Evolutionary conservation across 2,329 filamentous ascomycete species (phyloP).

Genomic region (Chaetomiaceae sp.): DNA sequence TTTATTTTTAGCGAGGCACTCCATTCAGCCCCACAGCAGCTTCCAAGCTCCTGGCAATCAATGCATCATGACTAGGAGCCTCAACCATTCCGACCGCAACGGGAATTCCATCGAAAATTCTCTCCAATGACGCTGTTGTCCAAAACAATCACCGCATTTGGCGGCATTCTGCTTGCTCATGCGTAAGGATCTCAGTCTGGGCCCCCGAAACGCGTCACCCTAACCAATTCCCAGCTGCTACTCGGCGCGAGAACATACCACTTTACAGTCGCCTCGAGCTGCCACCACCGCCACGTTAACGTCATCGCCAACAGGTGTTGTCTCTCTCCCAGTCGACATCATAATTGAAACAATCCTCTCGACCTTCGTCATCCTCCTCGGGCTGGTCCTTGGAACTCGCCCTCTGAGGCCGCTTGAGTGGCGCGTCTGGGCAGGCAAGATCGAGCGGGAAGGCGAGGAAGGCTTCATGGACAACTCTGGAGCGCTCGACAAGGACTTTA

Average conservation of each 20-base stretch:
- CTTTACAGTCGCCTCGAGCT: constrained; percentile 57
- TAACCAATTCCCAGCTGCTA: constrained; percentile 65
- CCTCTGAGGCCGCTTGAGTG: constrained; percentile 80
- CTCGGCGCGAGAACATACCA: constrained; percentile 88
- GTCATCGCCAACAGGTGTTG: constrained; percentile 38
- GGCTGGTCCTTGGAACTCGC: constrained; percentile 74
- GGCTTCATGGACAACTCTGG: constrained; percentile 55
- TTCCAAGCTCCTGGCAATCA: background rate
- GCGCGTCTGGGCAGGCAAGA: constrained; percentile 75
- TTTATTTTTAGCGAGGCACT: too few species aligned
- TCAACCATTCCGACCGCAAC: background rate
- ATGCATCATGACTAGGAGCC: background rate
- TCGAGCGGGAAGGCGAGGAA: constrained; percentile 69
- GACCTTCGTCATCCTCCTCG: constrained; percentile 73
- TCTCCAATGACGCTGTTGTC: constrained; percentile 66
- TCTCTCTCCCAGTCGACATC: constrained; percentile 75
- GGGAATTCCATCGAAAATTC: constrained; percentile 8
- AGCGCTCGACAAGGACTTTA: constrained; percentile 64
- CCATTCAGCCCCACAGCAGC: background rate
- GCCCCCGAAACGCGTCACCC: constrained; percentile 15
- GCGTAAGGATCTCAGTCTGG: constrained; percentile 57
- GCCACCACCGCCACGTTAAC: constrained; percentile 44
- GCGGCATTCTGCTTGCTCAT: constrained; percentile 75
- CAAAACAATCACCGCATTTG: constrained; percentile 65
- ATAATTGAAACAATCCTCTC: constrained; percentile 79